Evolutionary conservation across 2,329 filamentous ascomycete genomes (phyloP).

Genomic region (Penicillium sp.): DNA sequence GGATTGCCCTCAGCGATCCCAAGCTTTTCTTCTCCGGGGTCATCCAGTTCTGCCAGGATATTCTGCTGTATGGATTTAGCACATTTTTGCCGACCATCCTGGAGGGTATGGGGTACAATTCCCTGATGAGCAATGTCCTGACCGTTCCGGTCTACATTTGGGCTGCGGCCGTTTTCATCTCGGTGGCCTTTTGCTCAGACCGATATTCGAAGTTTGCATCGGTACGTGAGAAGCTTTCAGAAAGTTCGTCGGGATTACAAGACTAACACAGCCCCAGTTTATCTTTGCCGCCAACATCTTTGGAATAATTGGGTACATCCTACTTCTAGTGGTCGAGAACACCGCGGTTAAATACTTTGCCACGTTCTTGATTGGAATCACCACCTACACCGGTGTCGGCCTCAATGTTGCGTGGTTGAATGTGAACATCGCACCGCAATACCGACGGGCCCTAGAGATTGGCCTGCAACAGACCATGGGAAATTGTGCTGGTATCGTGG

Average conservation of each 20-base stretch:
- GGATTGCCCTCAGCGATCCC: slow-evolving; percentile 48
- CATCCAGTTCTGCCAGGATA: slow-evolving; percentile 55
- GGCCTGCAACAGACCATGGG: slow-evolving; percentile 49
- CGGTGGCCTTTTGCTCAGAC: slow-evolving; percentile 50
- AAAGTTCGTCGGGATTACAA: background rate
- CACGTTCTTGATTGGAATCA: slow-evolving; percentile 49
- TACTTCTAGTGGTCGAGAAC: slow-evolving; percentile 50
- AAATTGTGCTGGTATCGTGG: slow-evolving; percentile 50
- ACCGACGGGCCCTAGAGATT: slow-evolving; percentile 49
- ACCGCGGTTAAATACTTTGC: slow-evolving; percentile 52
- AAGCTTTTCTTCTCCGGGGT: slow-evolving; percentile 52
- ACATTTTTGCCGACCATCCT: slow-evolving; percentile 60
- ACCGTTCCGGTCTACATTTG: slow-evolving; percentile 59
- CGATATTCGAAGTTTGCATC: slow-evolving; percentile 32
- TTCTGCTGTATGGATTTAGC: slow-evolving; percentile 57
- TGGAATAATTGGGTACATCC: slow-evolving; percentile 51
- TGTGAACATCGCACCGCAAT: slow-evolving; percentile 50
- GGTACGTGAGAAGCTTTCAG: slow-evolving; percentile 13
- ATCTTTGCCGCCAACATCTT: slow-evolving; percentile 42
- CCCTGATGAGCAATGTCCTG: slow-evolving; percentile 53
- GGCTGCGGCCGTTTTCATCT: slow-evolving; percentile 48
- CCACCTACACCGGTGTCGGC: slow-evolving; percentile 51
- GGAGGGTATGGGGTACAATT: slow-evolving; percentile 51
- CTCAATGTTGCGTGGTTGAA: slow-evolving; percentile 50
- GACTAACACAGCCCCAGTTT: slow-evolving; percentile 25